Evolutionary conservation across 2,329 filamentous ascomycete species (phyloP), one percentile per base, ranked within the genome.

Genomic region (Phyllosticta ampelicida): DNA sequence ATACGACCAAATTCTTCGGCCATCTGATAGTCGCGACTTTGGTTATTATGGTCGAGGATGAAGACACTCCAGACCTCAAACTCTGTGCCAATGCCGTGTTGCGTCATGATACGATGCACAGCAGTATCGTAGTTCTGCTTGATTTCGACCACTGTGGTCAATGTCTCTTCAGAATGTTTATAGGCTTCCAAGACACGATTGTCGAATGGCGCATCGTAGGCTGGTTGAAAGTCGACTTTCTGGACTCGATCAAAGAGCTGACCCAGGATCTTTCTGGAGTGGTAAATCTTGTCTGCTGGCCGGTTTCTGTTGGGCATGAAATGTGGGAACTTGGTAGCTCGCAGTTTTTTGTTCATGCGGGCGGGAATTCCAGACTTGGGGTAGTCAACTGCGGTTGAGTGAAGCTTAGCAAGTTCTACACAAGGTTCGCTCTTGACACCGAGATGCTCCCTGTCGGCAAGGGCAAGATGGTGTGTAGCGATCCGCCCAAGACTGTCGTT

Each of bases 21-120:
- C 53, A 90, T 82, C 66, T 94, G 95, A 75, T 95, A 97, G 62
- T 94, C 89, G 9, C 79, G 82, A 30, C 82, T 84, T 23, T 89
- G 80, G 0, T 83, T 79, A 9, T 88, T 87, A 66, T 87, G 89
- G 1, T 81, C 80, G 60, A 97, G 77, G 1, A 91, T 83, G 70
- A 96, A 97, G 0, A 89, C 86, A 0, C 90, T 86, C 84, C 86
- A 96, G 10, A 95, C 81, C 71, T 99, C 94, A 63, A 96, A 96
- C 66, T 99, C 94, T 0, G 88, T 95, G 18, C 76, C 74, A 58
- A 97, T 87, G 50, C 87, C 86, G 63, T 90, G 84, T 65, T 96
- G 91, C 1, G 84, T 86, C 84, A 97, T 91, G 58, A 96, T 78
- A 0, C 90, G 82, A 11, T 81, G 82, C 65, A 97, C 79, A 0